Conservation (phyloP, 2,329 filamentous ascomycete genomes). For the Trichoderma brevicompactum region DNA sequence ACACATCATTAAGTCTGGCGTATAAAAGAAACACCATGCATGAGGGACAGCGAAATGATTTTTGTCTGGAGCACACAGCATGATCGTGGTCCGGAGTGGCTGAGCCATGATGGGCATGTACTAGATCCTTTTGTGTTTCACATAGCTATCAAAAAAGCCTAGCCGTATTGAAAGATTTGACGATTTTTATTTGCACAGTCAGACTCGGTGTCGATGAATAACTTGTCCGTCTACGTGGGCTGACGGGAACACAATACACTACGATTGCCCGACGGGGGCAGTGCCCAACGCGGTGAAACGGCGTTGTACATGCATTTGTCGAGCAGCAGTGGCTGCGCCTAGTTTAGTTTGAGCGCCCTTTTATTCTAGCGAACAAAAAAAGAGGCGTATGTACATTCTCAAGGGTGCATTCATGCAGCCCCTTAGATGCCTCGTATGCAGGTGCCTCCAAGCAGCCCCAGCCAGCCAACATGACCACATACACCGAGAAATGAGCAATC, state of each 20-base stretch:
- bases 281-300: neutral
- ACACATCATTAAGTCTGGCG: conserved; percentile 18
- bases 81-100: neutral
- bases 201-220: neutral
- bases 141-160: neutral
- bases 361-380: neutral
- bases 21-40: conserved; percentile 16
- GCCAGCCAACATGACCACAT: conserved; percentile 11
- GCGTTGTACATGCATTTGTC: neutral
- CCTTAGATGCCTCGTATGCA: conserved; percentile 4
- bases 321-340: neutral
- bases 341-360: neutral
- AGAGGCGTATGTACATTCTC: neutral
- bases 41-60: conserved; percentile 5
- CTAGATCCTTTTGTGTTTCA: neutral
- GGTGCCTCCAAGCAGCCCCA: neutral
- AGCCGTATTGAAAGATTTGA: neutral
- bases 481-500: conserved; percentile 20
- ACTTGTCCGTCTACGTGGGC: neutral
- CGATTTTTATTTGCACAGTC: neutral
- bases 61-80: neutral
- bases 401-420: neutral
- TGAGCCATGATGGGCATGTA: neutral
- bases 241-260: neutral
- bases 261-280: neutral